phyloP scores from a whole-genome alignment of 2,329 filamentous ascomycete genomes.

The Trichoderma sp. region DNA sequence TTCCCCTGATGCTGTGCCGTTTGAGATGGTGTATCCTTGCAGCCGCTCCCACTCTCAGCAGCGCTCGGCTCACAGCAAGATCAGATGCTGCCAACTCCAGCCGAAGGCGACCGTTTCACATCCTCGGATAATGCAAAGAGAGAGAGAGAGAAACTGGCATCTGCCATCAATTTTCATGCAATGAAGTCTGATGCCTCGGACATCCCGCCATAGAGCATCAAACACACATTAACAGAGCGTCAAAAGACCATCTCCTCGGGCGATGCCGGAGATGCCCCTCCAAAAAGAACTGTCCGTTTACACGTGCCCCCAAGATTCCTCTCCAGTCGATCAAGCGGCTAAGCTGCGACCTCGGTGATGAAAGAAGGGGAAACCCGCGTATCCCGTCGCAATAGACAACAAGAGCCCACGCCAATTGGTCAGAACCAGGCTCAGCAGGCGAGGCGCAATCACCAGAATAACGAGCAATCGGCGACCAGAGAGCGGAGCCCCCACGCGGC shows the following conservation, averaged over 20 bases:
- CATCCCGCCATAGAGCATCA: background rate
- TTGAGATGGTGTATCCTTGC: constrained; percentile 13
- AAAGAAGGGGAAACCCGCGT: background rate
- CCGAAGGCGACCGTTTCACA: background rate
- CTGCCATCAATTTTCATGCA: background rate
- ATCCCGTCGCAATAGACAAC: background rate
- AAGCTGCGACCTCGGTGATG: constrained; percentile 4
- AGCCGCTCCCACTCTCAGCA: background rate
- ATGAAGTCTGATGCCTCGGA: background rate
- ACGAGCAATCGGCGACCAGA: background rate
- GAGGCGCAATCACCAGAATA: background rate
- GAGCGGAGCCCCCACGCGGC: constrained; percentile 8
- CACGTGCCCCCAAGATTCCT: background rate
- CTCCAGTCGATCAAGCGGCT: background rate
- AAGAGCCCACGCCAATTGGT: constrained; percentile 4
- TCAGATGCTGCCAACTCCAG: background rate
- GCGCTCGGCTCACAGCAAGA: background rate
- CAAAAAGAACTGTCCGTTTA: background rate
- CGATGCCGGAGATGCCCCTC: background rate
- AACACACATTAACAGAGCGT: background rate
- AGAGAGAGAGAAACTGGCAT: background rate
- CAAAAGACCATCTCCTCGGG: background rate
- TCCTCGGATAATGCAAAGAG: background rate
- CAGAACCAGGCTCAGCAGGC: background rate
- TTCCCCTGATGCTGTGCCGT: constrained; percentile 13